These are phyloP conservation scores for Bryoerythrophyllum caledonicum DNA, from an alignment of 225 moss, liverwort and hornwort species.

Conservation along the genomic window DNA sequence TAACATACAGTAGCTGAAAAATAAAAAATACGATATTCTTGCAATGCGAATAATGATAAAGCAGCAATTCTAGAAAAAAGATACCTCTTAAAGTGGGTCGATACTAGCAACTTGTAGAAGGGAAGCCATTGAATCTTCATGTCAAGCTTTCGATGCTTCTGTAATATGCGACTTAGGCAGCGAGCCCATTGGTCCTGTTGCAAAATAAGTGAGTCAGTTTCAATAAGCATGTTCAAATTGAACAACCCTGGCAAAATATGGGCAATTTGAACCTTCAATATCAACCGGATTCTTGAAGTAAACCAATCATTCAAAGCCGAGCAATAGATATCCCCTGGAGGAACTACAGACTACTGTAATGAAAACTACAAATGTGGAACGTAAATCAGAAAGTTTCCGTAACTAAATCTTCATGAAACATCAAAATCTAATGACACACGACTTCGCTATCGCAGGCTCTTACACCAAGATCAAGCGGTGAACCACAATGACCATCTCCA, in stretches of 20 bases:
- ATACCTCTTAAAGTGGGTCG: conserved; percentile 76
- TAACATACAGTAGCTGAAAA: background rate
- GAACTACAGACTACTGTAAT: background rate
- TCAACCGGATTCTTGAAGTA: background rate
- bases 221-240: conserved; percentile 8
- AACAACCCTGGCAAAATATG: conserved; percentile 7
- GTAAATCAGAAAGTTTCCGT: background rate
- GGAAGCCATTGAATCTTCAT: conserved; percentile 71
- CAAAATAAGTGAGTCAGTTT: background rate
- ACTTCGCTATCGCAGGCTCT: background rate
- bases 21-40: background rate
- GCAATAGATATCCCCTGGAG: background rate
- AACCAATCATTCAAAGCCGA: conserved; percentile 9
- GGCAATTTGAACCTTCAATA: conserved; percentile 3
- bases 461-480: conserved; percentile 1
- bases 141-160: conserved; percentile 63
- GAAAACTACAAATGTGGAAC: background rate
- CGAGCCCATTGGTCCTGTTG: conserved; percentile 72
- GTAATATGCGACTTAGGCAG: conserved; percentile 58
- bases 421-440: background rate
- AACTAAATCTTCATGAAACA: background rate
- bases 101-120: conserved; percentile 58
- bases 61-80: background rate
- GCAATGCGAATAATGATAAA: background rate
- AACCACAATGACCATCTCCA: conserved; percentile 1